Conservation (phyloP, 2,329 filamentous ascomycete species). For the Botrytis deweyae region DNA sequence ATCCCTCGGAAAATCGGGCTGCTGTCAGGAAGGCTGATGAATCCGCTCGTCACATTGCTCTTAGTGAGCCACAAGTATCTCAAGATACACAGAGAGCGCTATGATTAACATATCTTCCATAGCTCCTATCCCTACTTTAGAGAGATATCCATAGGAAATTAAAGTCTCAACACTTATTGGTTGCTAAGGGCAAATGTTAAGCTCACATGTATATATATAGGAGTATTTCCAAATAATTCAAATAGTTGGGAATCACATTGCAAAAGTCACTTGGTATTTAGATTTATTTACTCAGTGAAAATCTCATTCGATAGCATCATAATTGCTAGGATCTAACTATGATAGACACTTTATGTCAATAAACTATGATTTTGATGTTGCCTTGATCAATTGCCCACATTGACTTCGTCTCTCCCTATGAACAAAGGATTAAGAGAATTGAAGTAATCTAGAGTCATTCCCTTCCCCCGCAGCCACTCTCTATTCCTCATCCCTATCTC, state of each 20-base stretch:
- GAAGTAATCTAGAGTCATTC: background rate
- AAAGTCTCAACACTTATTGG: background rate
- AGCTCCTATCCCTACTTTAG: fast-evolving
- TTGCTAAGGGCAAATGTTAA: no score
- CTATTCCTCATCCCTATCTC: background rate
- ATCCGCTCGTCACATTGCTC: no score
- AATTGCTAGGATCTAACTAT: background rate
- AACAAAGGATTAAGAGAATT: background rate
- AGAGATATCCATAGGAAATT: background rate
- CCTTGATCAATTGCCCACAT: background rate
- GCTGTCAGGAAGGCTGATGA: no score
- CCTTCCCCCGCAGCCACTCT: background rate
- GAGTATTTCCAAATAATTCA: no score
- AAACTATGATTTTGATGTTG: background rate
- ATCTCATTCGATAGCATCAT: background rate
- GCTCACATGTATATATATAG: no score
- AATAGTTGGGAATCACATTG: background rate
- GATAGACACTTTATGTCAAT: background rate
- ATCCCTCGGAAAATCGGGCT: no score
- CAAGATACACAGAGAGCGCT: no score
- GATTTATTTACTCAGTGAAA: background rate
- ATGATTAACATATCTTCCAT: background rate
- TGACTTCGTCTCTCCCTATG: background rate
- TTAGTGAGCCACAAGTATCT: no score
- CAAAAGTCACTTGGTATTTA: background rate